A percentile compares a stretch with the other conserved stretches of the same genome.
Evolutionary conservation across 352 stramenopile species (phyloP).

Genomic region (Lagenidium giganteum): DNA sequence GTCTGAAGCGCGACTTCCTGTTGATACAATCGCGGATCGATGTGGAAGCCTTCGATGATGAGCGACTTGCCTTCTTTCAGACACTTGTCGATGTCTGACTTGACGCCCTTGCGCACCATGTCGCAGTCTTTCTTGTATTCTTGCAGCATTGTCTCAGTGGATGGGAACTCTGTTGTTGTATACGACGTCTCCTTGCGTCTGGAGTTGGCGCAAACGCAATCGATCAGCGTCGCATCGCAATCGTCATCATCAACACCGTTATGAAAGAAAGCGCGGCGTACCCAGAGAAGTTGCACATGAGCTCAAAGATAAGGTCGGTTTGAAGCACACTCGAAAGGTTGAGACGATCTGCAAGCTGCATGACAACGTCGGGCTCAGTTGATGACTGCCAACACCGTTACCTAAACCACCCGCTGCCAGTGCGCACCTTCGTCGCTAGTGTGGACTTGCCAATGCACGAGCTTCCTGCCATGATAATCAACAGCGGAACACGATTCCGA

Average conservation of each 20-base stretch:
- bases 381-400: too few relatives aligned
- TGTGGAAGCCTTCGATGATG: slow-evolving; percentile 74
- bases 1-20: slow-evolving; percentile 34
- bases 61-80: slow-evolving; percentile 79
- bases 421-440: slow-evolving; percentile 69
- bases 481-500: slow-evolving; percentile 58
- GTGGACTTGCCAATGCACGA: slow-evolving; percentile 74
- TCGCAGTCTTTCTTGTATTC: slow-evolving; percentile 64
- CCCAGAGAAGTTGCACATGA: slow-evolving; percentile 84
- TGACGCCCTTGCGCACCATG: slow-evolving; percentile 62
- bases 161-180: slow-evolving; percentile 37
- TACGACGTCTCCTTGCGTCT: slow-evolving; percentile 63
- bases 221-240: background rate
- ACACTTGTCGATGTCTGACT: slow-evolving; percentile 75
- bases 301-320: slow-evolving; percentile 77
- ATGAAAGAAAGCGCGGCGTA: slow-evolving; percentile 20
- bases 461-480: slow-evolving; percentile 71
- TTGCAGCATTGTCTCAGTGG: slow-evolving; percentile 31
- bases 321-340: slow-evolving; percentile 77
- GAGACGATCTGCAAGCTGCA: slow-evolving; percentile 60
- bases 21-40: slow-evolving; percentile 74
- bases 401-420: too few relatives aligned
- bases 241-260: background rate
- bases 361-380: too few relatives aligned
- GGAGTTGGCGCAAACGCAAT: too few relatives aligned